These are phyloP conservation scores for Potentilla sterilis DNA, from an alignment of 306 rosid genomes.

Conservation along the genomic window DNA sequence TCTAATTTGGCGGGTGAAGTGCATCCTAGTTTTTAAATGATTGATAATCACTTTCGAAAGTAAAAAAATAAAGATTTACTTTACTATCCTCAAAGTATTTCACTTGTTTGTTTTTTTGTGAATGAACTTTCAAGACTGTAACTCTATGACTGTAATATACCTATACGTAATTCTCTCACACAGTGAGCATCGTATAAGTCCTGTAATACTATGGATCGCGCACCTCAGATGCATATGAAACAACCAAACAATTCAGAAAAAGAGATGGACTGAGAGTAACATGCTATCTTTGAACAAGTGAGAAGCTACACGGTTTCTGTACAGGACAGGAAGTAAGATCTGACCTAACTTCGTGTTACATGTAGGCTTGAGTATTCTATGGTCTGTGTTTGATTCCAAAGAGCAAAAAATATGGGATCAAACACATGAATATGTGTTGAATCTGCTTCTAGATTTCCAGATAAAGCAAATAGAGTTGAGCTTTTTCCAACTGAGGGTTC, in stretches of 20 bases:
- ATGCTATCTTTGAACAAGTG: neutral
- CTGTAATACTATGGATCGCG: too few relatives aligned
- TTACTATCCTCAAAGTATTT: too few relatives aligned
- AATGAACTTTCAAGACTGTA: too few relatives aligned
- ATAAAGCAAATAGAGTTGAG: constrained; percentile 64
- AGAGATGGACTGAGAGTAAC: neutral
- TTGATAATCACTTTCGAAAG: too few relatives aligned
- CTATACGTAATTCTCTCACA: too few relatives aligned
- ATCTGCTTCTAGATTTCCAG: constrained; percentile 35
- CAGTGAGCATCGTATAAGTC: too few relatives aligned
- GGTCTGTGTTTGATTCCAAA: neutral
- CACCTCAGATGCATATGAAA: neutral
- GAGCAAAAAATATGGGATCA: neutral
- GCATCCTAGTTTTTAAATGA: too few relatives aligned
- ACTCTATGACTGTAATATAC: too few relatives aligned
- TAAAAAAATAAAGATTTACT: too few relatives aligned
- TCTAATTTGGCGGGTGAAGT: too few relatives aligned
- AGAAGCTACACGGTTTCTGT: neutral
- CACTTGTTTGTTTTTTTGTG: too few relatives aligned
- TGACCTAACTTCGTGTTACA: constrained; percentile 1
- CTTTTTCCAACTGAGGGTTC: constrained; percentile 46
- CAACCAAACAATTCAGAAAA: neutral
- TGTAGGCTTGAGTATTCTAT: neutral
- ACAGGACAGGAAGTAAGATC: neutral
- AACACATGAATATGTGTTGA: constrained; percentile 9